These are phyloP conservation scores for Coniochaeta pulveracea DNA, from an alignment of 2,329 filamentous ascomycete genomes.

Conservation along the genomic window DNA sequence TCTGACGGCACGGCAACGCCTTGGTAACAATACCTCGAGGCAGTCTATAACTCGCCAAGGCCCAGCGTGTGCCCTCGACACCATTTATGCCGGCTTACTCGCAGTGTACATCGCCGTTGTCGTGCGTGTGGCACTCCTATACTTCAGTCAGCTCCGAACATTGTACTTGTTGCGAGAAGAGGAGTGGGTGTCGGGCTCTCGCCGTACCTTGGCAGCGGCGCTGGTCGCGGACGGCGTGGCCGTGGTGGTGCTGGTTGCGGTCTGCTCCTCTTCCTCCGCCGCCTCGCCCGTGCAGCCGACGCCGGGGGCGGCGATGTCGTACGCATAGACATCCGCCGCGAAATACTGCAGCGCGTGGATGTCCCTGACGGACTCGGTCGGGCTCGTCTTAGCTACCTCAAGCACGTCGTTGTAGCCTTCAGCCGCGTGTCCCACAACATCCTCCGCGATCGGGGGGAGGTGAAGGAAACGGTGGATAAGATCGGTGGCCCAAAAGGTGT, in stretches of 20 bases:
- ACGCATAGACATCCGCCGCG: slow-evolving; percentile 55
- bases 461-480: slow-evolving; percentile 57
- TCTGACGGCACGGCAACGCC: too few species aligned
- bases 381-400: slow-evolving; percentile 34
- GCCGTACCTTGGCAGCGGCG: not conserved
- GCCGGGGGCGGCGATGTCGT: slow-evolving; percentile 51
- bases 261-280: too few species aligned
- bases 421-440: slow-evolving; percentile 49
- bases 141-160: slow-evolving; percentile 19
- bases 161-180: too few species aligned
- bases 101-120: slow-evolving; percentile 26
- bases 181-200: not conserved
- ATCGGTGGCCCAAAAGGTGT: slow-evolving; percentile 55
- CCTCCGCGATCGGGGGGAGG: slow-evolving; percentile 47
- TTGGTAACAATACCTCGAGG: too few species aligned
- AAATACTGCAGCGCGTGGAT: slow-evolving; percentile 57
- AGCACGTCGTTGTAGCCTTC: slow-evolving; percentile 45
- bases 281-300: slow-evolving; percentile 44
- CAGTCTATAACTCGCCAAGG: too few species aligned
- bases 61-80: too few species aligned
- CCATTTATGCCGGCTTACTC: too few species aligned
- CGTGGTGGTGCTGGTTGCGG: not conserved
- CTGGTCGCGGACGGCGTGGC: not conserved
- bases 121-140: slow-evolving; percentile 37
- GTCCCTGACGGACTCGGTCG: slow-evolving; percentile 39